phyloP scores from a whole-genome alignment of 2,329 filamentous ascomycete species.

The Fusarium denticulatum region DNA sequence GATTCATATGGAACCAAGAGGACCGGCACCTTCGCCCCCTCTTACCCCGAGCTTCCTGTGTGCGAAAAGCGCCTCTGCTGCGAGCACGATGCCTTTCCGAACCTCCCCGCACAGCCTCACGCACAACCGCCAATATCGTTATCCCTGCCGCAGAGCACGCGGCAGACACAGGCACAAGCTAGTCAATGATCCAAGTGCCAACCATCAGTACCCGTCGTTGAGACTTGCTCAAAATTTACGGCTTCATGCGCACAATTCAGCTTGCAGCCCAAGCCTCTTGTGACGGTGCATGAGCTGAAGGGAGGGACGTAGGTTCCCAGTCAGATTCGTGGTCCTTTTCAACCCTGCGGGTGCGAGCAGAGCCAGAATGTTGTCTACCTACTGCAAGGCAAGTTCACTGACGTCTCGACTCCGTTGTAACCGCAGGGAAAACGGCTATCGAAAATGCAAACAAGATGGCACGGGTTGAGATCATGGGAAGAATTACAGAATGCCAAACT shows the following conservation, averaged over 20 bases:
- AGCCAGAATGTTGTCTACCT: too few species aligned
- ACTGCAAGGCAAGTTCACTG: slow-evolving; percentile 90
- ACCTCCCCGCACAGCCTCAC: neutral
- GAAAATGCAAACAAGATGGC: slow-evolving; percentile 75
- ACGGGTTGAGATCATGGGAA: slow-evolving; percentile 72
- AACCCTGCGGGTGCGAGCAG: too few species aligned
- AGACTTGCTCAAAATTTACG: accelerated
- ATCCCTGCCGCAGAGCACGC: accelerated
- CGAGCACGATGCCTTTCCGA: neutral
- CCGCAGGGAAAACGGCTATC: slow-evolving; percentile 79
- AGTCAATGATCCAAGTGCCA: accelerated
- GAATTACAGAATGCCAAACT: slow-evolving; percentile 77
- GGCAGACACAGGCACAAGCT: accelerated
- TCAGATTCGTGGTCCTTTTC: accelerated
- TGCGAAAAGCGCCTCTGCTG: accelerated
- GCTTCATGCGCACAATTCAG: accelerated
- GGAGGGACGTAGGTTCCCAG: accelerated
- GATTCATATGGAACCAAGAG: neutral
- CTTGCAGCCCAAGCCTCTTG: neutral
- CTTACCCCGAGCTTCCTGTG: accelerated
- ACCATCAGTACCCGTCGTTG: accelerated
- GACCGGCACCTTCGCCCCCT: accelerated
- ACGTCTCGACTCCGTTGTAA: slow-evolving; percentile 81
- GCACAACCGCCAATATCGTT: neutral
- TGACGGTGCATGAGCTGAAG: neutral